Percentiles rank a stretch among this genome's conserved stretches.
Evolutionary conservation across 2,329 filamentous ascomycete genomes (phyloP).

Genomic region (Fusarium vanettenii): DNA sequence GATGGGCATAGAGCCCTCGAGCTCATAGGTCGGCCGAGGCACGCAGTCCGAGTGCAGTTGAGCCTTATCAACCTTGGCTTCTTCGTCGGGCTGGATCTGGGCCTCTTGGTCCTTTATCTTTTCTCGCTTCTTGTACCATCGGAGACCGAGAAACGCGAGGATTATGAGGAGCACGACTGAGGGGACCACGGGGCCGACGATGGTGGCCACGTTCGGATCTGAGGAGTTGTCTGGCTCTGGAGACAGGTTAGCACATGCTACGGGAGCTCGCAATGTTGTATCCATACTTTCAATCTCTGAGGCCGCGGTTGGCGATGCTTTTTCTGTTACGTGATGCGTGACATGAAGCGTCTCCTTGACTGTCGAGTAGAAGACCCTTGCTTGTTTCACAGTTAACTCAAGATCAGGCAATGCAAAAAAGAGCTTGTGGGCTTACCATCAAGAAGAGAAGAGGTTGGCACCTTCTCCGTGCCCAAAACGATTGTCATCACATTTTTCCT

Average conservation of each 20-base stretch:
- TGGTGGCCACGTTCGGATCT: neutral
- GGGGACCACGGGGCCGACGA: neutral
- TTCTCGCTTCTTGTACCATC: neutral
- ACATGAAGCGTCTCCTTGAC: neutral
- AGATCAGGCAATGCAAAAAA: neutral
- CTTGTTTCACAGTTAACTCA: neutral
- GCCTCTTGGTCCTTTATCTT: neutral
- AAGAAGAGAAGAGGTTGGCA: neutral
- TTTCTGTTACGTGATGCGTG: neutral
- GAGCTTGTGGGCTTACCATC: neutral
- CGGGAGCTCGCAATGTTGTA: too few relatives aligned
- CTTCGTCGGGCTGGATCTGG: neutral
- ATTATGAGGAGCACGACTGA: neutral
- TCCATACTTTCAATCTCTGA: too few relatives aligned
- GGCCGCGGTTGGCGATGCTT: neutral
- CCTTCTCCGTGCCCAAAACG: neutral
- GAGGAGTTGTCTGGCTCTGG: neutral
- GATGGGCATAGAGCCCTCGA: neutral
- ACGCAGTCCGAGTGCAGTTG: constrained; percentile 7
- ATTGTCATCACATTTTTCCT: too few relatives aligned
- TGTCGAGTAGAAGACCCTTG: neutral
- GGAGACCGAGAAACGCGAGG: neutral
- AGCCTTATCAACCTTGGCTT: neutral
- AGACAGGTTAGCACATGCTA: neutral
- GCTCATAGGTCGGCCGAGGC: neutral